Conservation (phyloP, 2,329 filamentous ascomycete species). For the Simplicillium sp. region DNA sequence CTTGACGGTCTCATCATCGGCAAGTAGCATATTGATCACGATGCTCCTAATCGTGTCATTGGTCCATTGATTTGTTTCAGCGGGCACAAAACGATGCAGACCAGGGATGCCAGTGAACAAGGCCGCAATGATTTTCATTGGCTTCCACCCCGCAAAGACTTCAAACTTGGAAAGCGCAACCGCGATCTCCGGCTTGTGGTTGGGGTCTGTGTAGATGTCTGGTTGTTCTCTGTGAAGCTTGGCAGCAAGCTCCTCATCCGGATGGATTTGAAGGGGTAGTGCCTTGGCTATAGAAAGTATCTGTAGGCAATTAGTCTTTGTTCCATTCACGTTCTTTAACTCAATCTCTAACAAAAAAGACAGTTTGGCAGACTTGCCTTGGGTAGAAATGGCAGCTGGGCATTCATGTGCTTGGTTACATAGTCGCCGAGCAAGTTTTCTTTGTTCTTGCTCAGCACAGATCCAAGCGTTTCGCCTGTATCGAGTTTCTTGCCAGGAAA, state of each 20-base stretch:
- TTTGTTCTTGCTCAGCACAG: conserved; percentile 52
- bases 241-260: conserved; percentile 56
- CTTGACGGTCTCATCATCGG: conserved; percentile 41
- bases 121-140: conserved; percentile 46
- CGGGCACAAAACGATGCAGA: conserved; percentile 43
- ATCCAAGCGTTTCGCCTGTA: conserved; percentile 53
- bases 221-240: conserved; percentile 57
- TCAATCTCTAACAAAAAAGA: neutral
- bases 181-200: conserved; percentile 76
- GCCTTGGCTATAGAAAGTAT: conserved; percentile 69
- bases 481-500: conserved; percentile 55
- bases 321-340: accelerated
- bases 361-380: conserved; percentile 49
- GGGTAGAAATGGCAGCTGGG: conserved; percentile 59
- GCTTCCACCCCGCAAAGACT: conserved; percentile 68
- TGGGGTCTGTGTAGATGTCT: conserved; percentile 57
- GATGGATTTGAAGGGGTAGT: conserved; percentile 65
- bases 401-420: conserved; percentile 50
- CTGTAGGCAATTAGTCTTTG: no score
- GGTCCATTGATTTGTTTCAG: conserved; percentile 37
- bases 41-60: conserved; percentile 48
- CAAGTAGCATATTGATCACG: conserved; percentile 43
- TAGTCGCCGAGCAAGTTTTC: conserved; percentile 54
- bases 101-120: conserved; percentile 49
- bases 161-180: conserved; percentile 64